These are phyloP conservation scores for Geranium rotundifolium DNA, from an alignment of 345 rosid genomes.

Conservation along the genomic window DNA sequence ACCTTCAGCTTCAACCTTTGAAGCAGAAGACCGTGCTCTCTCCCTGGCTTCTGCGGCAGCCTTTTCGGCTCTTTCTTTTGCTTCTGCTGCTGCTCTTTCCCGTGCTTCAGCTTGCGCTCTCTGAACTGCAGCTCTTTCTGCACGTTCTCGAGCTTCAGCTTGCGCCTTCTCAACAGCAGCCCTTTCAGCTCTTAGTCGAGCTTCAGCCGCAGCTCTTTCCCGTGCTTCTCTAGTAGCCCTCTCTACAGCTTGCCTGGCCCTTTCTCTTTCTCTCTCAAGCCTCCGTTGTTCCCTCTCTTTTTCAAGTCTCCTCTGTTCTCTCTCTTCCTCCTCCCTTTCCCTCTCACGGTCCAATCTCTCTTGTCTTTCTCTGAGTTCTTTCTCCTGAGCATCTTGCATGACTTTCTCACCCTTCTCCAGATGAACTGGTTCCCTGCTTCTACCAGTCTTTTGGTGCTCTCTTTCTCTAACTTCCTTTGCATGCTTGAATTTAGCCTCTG, in stretches of 20 bases:
- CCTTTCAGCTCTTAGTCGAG: constrained; percentile 72
- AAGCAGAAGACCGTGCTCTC: constrained; percentile 28
- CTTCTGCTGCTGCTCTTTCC: constrained; percentile 84
- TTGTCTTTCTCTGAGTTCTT: constrained; percentile 50
- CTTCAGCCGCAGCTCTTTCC: constrained; percentile 34
- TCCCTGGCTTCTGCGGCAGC: constrained; percentile 88
- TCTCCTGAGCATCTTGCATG: constrained; percentile 40
- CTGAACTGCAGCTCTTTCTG: constrained; percentile 85
- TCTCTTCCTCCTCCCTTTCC: constrained; percentile 59
- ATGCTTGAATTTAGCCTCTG: constrained; percentile 87
- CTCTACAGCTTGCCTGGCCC: constrained; percentile 84
- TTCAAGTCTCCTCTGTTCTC: constrained; percentile 51
- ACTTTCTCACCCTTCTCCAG: constrained; percentile 32
- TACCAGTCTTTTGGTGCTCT: constrained; percentile 53
- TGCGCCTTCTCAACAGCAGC: constrained; percentile 73
- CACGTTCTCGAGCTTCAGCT: constrained; percentile 75
- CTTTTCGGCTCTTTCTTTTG: constrained; percentile 76
- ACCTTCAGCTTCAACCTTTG: constrained; percentile 10
- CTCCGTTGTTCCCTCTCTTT: constrained; percentile 41
- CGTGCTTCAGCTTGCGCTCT: constrained; percentile 97
- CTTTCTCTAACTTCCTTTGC: constrained; percentile 76
- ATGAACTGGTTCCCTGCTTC: constrained; percentile 53
- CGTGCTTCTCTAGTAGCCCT: constrained; percentile 81
- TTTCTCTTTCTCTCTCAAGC: constrained; percentile 49
- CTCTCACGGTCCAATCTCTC: constrained; percentile 42